Evolutionary conservation across 805 yeast species (phyloP), one percentile per base, ranked within the genome.

Genomic region (Saccharomycopsis schoenii): DNA sequence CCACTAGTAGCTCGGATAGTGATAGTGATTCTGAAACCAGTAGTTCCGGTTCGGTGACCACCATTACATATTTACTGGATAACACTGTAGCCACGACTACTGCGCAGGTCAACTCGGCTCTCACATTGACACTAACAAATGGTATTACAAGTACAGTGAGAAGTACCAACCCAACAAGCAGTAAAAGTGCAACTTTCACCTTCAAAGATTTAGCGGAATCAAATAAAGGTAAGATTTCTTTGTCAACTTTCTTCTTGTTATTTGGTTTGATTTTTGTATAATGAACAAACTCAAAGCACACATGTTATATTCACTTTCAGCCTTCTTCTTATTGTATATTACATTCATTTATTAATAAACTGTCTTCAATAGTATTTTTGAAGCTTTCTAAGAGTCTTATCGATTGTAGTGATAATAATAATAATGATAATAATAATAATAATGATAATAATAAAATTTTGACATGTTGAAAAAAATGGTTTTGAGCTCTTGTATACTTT

Each of bases 151-250:
- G 34, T 15, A 47, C 52, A 2, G 25, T 47, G n/a, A 47, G n/a
- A 47, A n/a, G 41, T 14, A 36, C 51, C 11, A 43, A 43, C n/a
- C 34, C 55, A 15, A 58, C 60, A 29, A 55, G 52, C n/a, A 50
- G 57, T 17, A 19, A 56, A 17, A 41, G 24, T 15, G 42, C 29
- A 8, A 59, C 61, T 25, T 59, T 59, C 3, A 59, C 61, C 15
- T 59, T 59, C 19, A 58, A 59, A 29, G 61, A 59, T 42, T 15
- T n/a, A 11, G 61, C 58, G 3, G 40, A 17, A 2, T 17, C 34
- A 3, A 58, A 50, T 39, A 50, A 39, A 36, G 56, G 56, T 1
- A 39, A 37, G 19, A 12, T 54, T 11, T 36, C 42, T 1, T 9
- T 19, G 8, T 54, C 56, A 19, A 17, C 42, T 17, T 54, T 39